A percentile compares a stretch with the other conserved stretches of the same genome.
These are phyloP conservation scores for Chaetoceros tenuissimus DNA, from an alignment of 108 stramenopile species.

Conservation along the genomic window DNA sequence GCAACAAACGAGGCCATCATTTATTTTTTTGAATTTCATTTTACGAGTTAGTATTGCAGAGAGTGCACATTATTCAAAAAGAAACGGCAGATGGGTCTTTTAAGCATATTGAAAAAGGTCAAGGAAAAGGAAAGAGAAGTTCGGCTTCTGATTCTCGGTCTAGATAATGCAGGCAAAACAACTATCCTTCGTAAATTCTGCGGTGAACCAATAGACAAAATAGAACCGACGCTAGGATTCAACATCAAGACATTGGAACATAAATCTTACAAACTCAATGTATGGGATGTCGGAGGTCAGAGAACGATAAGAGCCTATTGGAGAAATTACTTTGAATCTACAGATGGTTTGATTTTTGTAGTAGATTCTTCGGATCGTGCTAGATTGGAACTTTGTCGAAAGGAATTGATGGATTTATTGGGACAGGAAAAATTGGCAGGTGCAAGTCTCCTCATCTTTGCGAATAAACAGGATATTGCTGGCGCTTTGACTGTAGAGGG, in stretches of 20 bases:
- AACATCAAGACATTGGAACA: conserved; percentile 95
- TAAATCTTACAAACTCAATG: conserved; percentile 55
- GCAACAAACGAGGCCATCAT: too few relatives aligned
- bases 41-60: too few relatives aligned
- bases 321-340: conserved; percentile 98
- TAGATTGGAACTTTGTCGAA: conserved; percentile 76
- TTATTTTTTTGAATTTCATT: too few relatives aligned
- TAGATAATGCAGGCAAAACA: conserved; percentile 96
- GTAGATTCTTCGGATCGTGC: conserved; percentile 87
- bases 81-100: conserved; percentile 81
- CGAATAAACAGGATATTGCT: conserved; percentile 96
- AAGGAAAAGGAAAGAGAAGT: conserved; percentile 97
- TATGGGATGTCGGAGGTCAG: conserved; percentile 99
- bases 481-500: conserved; percentile 75
- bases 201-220: conserved; percentile 88
- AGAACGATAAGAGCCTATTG: conserved; percentile 98
- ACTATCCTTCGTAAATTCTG: conserved; percentile 89
- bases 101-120: conserved; percentile 80
- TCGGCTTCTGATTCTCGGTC: conserved; percentile 90
- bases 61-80: too few relatives aligned
- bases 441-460: conserved; percentile 91
- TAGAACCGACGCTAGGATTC: conserved; percentile 97
- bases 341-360: conserved; percentile 98
- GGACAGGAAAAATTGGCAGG: conserved; percentile 96
- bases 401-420: conserved; percentile 79